Evolutionary conservation across 371 early-diverging fungal genomes (phyloP).

Genomic region (Apophysomyces elegans): DNA sequence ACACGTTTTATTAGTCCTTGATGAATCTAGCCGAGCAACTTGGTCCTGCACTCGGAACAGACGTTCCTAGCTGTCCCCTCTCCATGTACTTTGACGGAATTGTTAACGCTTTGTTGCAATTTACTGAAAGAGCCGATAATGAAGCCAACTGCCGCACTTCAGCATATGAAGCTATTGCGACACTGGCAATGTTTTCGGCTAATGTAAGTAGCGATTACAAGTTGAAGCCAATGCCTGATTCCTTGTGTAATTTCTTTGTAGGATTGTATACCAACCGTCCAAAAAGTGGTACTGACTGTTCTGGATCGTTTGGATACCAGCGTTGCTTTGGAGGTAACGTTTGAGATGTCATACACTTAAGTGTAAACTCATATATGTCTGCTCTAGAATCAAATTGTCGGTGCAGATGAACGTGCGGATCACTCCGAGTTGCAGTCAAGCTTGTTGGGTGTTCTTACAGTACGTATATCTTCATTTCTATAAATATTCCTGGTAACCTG

Average conservation of each 20-base stretch:
- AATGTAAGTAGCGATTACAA: constrained; percentile 28
- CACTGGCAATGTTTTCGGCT: constrained; percentile 71
- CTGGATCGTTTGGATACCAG: constrained; percentile 80
- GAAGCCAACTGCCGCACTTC: constrained; percentile 88
- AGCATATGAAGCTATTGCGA: constrained; percentile 91
- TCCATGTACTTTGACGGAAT: constrained; percentile 85
- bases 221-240: constrained; percentile 17
- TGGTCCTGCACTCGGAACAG: constrained; percentile 53
- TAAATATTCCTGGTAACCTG: constrained; percentile 17
- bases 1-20: constrained; percentile 57
- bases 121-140: constrained; percentile 69
- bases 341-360: background rate
- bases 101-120: constrained; percentile 73
- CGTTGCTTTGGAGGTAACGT: constrained; percentile 58
- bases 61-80: constrained; percentile 68
- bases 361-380: background rate
- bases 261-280: constrained; percentile 78
- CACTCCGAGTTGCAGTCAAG: constrained; percentile 89
- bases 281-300: constrained; percentile 70
- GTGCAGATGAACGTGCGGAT: constrained; percentile 77
- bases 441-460: constrained; percentile 85
- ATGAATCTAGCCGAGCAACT: constrained; percentile 87
- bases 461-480: constrained; percentile 18
- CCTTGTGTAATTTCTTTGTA: constrained; percentile 21
- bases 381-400: constrained; percentile 70